Base-by-base conservation (phyloP, 2,329 filamentous ascomycete species). In the Colletotrichum costaricense region DNA sequence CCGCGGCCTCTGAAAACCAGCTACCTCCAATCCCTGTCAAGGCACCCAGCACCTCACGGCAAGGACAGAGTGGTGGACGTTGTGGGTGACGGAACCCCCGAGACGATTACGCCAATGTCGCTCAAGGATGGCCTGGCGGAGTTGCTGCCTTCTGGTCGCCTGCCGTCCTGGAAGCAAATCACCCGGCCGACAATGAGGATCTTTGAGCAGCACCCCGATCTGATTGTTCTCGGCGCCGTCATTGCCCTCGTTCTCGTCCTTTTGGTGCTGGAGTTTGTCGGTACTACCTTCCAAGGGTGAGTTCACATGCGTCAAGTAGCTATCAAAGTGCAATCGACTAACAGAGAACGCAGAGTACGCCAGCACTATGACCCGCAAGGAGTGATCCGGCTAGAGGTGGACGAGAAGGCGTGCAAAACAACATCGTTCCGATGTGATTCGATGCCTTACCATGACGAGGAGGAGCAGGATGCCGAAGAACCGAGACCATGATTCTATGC, bases 31-130 rank as follows among this genome's bases (percentile, higher is more conserved):
- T 56, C 63, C 16, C 62, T 75, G 14, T 54, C 70, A 5, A 67
- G 54, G 66, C 30, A 71, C 12, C 54, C 42, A 0, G 35, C 26
- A 30, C 19, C 72, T 49, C 42, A 19, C 11, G 49, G 46, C 28
- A 74, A 60, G 59, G 72, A 69, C 38, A 69, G 60, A n/a, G 62
- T 75, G 7, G 60, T 75, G n/a, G 73, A 75, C 12, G 66, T 75
- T 5, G 71, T 58, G 22, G 73, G 71, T 22, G 67, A 70, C 14
- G 73, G 73, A 3, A 69, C 65, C 22, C 69, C 69, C 4, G 69
- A 59, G n/a, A 63, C 64, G 8, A 73, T 74, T 28, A 62, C 60
- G 49, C 72, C 69, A 6, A 68, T 69, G 60, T 59, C 70, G 24
- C 46, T 72, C 3, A 49, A 72, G 42, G 63, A 66, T n/a, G 62